Evolutionary conservation across 768 basidiomycete species (phyloP), one percentile per base, ranked within the genome.

Genomic region (Chlorophyllum brunneum): DNA sequence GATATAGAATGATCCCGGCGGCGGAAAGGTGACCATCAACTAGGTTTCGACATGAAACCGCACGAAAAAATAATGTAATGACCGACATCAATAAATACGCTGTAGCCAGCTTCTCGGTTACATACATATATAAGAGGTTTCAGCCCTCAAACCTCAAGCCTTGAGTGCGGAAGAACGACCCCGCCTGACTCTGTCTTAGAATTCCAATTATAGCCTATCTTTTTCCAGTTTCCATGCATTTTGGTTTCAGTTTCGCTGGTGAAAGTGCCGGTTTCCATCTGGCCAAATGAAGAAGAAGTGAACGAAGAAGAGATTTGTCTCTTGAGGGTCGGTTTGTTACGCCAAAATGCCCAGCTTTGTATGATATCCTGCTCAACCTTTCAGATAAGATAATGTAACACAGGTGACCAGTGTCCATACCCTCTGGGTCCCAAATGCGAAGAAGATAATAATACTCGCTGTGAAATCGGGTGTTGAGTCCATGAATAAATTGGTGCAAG

Each of bases 151-250:
- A 13, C 30, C 5, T 31, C 30, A 31, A 31, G 15, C 30, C 30
- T 31, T 31, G 9, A 13, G 30, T 31, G 15, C 1, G 8, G 8
- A 31, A 31, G 9, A 13, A 31, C 15, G 30, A 36, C 34, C 15
- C 11, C 15, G 5, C 34, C 6, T 7, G 42, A 0, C 9, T 42
- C 36, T 10, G 41, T 26, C 20, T 22, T 30, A 9, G 43, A n/a
- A n/a, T 34, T 51, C 50, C 50, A 51, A 24, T 44, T 51, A 23
- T 51, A 51, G 8, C 50, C 50, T 1, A 51, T 36, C 5, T 11
- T 23, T 15, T 16, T 29, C 41, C 40, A 44, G 24, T 30, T 20
- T 9, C 16, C 26, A 9, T 22, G 23, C 40, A 13, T 18, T 24
- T 37, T 44, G 5, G 24, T 8, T 8, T 20, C 34, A n/a, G 34